Conservation (phyloP, 2,329 filamentous ascomycete genomes). For the Trichoderma sp. region DNA sequence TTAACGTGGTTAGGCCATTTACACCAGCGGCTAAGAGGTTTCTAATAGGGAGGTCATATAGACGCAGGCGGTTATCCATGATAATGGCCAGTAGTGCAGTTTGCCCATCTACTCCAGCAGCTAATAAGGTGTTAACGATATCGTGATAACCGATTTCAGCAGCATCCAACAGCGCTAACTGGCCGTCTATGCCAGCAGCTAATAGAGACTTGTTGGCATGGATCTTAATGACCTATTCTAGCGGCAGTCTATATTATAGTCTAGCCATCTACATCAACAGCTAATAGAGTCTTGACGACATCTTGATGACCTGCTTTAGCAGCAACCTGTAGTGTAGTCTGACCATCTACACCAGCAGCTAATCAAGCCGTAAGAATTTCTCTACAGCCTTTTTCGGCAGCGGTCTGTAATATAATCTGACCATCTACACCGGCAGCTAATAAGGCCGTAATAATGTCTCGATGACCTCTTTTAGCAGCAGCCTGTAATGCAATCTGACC, state of each 20-base stretch:
- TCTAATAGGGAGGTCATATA: too few relatives aligned
- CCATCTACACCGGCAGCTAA: neutral
- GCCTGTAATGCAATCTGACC: neutral
- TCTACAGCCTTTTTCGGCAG: neutral
- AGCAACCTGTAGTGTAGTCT: neutral
- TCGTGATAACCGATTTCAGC: neutral
- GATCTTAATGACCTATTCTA: neutral
- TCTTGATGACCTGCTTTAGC: neutral
- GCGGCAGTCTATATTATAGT: neutral
- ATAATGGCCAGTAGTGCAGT: neutral
- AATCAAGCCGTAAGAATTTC: neutral
- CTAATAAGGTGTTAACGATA: neutral
- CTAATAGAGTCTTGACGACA: neutral
- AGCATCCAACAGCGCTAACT: neutral
- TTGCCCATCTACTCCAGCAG: neutral
- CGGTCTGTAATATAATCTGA: neutral
- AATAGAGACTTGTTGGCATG: rapidly evolving
- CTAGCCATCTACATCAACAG: neutral
- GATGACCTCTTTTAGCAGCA: neutral
- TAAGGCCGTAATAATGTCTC: neutral
- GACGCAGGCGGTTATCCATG: neutral
- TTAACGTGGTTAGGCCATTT: neutral
- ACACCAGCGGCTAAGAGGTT: too few relatives aligned
- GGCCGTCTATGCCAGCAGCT: neutral
- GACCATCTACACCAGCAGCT: neutral